Percentiles rank a stretch among this genome's conserved stretches.
These are phyloP conservation scores for Diospyros kaki DNA, from an alignment of 148 eudicot species.

Conservation along the genomic window DNA sequence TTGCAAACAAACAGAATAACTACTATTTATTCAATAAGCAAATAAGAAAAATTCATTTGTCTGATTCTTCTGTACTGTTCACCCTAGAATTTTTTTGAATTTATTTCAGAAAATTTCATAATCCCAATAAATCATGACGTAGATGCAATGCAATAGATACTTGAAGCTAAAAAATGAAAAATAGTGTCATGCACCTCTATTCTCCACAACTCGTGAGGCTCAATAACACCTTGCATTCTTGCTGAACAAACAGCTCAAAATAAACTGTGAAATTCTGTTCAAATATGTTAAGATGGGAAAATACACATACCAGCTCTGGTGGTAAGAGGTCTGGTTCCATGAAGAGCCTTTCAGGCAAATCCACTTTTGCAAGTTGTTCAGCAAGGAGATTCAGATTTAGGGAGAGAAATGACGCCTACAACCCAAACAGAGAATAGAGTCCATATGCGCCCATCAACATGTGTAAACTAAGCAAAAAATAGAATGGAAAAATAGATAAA, in stretches of 20 bases:
- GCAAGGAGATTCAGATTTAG: slow-evolving; percentile 60
- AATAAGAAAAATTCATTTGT: neutral
- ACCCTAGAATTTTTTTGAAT: neutral
- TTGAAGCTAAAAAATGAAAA: neutral
- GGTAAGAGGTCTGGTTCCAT: slow-evolving; percentile 64
- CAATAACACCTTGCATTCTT: neutral
- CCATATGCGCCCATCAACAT: neutral
- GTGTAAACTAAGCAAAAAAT: neutral
- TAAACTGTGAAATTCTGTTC: neutral
- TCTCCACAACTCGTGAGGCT: neutral
- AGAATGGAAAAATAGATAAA: neutral
- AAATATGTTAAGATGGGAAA: neutral
- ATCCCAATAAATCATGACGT: slow-evolving; percentile 5
- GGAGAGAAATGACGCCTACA: slow-evolving; percentile 68
- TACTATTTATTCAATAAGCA: no score
- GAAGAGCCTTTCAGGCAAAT: slow-evolving; percentile 64
- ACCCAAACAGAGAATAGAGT: neutral
- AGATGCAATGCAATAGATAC: neutral
- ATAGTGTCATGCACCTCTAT: neutral
- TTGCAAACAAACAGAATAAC: neutral
- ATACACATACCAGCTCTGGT: slow-evolving; percentile 52
- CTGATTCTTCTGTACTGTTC: neutral
- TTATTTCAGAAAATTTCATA: neutral
- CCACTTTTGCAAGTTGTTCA: slow-evolving; percentile 60
- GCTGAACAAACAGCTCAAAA: neutral